Evolutionary conservation across 2,329 filamentous ascomycete species (phyloP).

Genomic region (Microdochium bolleyi): DNA sequence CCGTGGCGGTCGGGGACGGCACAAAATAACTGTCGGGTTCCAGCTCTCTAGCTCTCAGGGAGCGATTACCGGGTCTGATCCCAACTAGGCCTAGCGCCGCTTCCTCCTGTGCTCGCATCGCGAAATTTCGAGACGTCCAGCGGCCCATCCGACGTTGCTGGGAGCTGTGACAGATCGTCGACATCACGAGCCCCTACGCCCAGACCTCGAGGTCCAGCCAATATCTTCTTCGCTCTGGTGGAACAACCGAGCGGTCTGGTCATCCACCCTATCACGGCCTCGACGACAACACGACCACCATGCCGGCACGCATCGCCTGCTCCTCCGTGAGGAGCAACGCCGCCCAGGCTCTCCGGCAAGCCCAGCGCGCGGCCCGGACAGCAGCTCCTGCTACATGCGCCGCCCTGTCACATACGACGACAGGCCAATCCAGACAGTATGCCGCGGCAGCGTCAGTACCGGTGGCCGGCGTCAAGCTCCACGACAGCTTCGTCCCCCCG

Average conservation of each 20-base stretch:
- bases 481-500: constrained; percentile 46
- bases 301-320: constrained; percentile 16
- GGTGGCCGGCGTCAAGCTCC: constrained; percentile 22
- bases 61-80: constrained; percentile 1
- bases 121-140: background rate
- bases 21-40: too few relatives aligned
- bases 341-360: constrained; percentile 10
- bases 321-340: constrained; percentile 11
- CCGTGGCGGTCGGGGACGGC: constrained; percentile 10
- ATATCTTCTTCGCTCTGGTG: too few relatives aligned
- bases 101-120: background rate
- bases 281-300: constrained; percentile 1
- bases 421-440: background rate
- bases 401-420: constrained; percentile 7
- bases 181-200: too few relatives aligned
- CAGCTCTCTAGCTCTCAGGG: too few relatives aligned
- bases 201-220: too few relatives aligned
- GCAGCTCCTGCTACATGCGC: constrained; percentile 1
- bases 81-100: constrained; percentile 3
- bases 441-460: constrained; percentile 8
- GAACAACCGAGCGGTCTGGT: too few relatives aligned
- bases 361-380: background rate
- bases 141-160: background rate
- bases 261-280: too few relatives aligned
- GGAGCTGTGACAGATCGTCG: too few relatives aligned